These are phyloP conservation scores for Neospora caninum DNA, from an alignment of 169 alveolate species.

Conservation along the genomic window DNA sequence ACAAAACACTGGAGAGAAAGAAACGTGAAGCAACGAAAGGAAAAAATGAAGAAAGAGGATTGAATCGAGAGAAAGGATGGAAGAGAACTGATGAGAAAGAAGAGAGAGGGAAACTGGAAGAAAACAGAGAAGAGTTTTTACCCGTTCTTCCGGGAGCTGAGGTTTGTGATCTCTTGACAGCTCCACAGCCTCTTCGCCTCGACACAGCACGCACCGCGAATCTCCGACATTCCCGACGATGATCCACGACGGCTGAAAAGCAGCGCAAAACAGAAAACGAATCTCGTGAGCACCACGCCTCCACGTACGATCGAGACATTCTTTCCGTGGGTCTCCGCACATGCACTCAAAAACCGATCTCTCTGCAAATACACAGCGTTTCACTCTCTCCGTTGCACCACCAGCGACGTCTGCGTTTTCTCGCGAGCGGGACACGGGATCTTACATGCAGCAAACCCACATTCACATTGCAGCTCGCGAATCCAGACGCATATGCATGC, in stretches of 20 bases:
- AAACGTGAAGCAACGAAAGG: not conserved
- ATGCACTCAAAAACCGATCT: no score
- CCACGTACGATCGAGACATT: no score
- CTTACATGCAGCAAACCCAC: no score
- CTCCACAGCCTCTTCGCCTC: constrained; percentile 91
- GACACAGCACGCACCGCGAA: constrained; percentile 95
- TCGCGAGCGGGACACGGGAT: no score
- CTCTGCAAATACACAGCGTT: no score
- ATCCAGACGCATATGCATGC: no score
- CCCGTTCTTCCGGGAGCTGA: constrained; percentile 90
- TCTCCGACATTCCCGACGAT: constrained; percentile 99
- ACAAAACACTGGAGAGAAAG: not conserved
- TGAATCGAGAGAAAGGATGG: not conserved
- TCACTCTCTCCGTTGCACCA: no score
- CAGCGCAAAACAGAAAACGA: not conserved
- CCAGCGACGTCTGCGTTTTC: no score
- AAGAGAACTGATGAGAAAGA: not conserved
- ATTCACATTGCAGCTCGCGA: no score
- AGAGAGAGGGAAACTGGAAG: no score
- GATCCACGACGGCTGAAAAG: constrained; percentile 62
- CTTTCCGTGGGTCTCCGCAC: not conserved
- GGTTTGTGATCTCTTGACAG: constrained; percentile 99
- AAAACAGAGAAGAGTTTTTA: not conserved
- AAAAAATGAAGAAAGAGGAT: not conserved
- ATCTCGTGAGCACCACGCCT: not conserved